Conservation (phyloP, 139 green algal species). For the Monoraphidium neglectum region DNA sequence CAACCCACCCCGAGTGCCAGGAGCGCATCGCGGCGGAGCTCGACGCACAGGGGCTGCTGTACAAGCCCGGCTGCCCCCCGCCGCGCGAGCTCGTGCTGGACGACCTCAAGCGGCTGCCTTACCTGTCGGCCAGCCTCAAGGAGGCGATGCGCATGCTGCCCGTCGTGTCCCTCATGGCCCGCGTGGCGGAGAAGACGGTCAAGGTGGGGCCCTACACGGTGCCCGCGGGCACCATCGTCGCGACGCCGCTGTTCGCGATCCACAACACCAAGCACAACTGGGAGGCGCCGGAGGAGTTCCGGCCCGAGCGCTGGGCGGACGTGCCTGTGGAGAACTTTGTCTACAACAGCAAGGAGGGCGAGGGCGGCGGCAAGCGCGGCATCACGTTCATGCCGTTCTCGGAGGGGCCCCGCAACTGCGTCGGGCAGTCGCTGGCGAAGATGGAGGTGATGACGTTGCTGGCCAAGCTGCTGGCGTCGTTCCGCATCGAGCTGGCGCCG, state of each 20-base stretch:
- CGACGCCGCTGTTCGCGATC: conserved; percentile 50
- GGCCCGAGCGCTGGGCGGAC: conserved; percentile 57
- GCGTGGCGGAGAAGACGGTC: background rate
- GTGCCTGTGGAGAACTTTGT: conserved; percentile 52
- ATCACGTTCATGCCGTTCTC: conserved; percentile 63
- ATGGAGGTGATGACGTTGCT: conserved; percentile 52
- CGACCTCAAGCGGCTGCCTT: conserved; percentile 11
- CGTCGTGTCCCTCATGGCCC: conserved; percentile 52
- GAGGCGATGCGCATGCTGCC: conserved; percentile 62
- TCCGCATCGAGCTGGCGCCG: conserved; percentile 39
- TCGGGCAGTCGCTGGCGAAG: conserved; percentile 57
- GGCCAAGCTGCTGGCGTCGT: conserved; percentile 43
- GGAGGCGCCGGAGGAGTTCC: conserved; percentile 39
- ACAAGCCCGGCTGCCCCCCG: conserved; percentile 11
- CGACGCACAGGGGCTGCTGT: conserved; percentile 43
- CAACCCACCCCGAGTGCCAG: no score
- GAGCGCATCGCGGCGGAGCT: conserved; percentile 51
- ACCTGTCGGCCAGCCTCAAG: conserved; percentile 32
- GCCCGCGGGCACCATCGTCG: conserved; percentile 28
- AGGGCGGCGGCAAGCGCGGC: conserved; percentile 26
- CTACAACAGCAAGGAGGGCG: conserved; percentile 37
- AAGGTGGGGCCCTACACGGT: conserved; percentile 7
- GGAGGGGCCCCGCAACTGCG: conserved; percentile 51
- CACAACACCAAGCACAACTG: conserved; percentile 52
- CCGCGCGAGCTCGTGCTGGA: conserved; percentile 29